Evolutionary conservation across 2,329 filamentous ascomycete genomes (phyloP).

Genomic region (Curvularia spicifera): DNA sequence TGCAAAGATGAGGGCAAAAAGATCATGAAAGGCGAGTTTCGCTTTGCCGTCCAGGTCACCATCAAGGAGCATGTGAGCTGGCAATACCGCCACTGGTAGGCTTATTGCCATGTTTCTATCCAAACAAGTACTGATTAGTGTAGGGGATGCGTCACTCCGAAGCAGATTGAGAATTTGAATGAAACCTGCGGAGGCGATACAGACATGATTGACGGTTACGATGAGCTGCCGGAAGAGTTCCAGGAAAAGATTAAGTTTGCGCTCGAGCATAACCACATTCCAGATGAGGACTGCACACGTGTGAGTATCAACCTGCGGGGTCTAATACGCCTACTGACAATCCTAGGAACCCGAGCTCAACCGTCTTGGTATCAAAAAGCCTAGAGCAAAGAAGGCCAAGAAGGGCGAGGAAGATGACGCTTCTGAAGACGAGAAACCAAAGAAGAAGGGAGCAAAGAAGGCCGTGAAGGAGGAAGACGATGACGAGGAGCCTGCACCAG

Average conservation of each 20-base stretch:
- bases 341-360: constrained; percentile 76
- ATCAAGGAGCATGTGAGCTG: constrained; percentile 67
- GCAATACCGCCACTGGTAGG: constrained; percentile 87
- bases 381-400: constrained; percentile 41
- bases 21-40: constrained; percentile 73
- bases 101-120: background rate
- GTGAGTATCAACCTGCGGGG: constrained; percentile 60
- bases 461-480: constrained; percentile 41
- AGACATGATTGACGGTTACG: constrained; percentile 78
- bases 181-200: constrained; percentile 64
- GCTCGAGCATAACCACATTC: constrained; percentile 78
- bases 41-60: constrained; percentile 75
- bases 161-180: constrained; percentile 70
- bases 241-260: constrained; percentile 77
- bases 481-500: constrained; percentile 26
- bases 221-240: constrained; percentile 72
- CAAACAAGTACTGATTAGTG: constrained; percentile 13
- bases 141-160: constrained; percentile 89
- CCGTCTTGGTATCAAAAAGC: constrained; percentile 64
- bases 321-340: constrained; percentile 12
- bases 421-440: constrained; percentile 45
- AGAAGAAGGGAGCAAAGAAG: constrained; percentile 52
- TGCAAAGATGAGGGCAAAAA: constrained; percentile 76
- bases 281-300: constrained; percentile 85
- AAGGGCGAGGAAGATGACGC: constrained; percentile 30